Conservation (phyloP, 345 rosid genomes). For the Angophora floribunda region DNA sequence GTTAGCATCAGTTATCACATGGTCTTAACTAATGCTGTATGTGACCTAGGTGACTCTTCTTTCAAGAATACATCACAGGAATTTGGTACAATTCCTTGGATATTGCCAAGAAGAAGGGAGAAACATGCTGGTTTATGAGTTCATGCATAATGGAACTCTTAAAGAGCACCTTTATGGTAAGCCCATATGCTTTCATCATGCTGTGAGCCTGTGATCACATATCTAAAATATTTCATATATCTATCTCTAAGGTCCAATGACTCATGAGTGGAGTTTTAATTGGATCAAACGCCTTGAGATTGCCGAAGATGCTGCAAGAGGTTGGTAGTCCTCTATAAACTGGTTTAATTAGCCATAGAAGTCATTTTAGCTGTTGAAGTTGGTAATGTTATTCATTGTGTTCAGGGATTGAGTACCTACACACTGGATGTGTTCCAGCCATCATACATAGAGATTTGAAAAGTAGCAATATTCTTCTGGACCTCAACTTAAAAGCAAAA, state of each 20-base stretch:
- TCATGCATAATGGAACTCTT: constrained; percentile 96
- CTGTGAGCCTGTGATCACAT: not conserved
- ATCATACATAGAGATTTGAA: constrained; percentile 94
- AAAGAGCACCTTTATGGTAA: constrained; percentile 96
- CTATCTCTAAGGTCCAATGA: constrained; percentile 41
- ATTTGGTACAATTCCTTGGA: constrained; percentile 94
- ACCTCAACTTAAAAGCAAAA: constrained; percentile 80
- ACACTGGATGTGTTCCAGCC: constrained; percentile 93
- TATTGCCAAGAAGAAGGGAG: constrained; percentile 92
- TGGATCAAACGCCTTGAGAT: constrained; percentile 97
- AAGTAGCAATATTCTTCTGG: constrained; percentile 92
- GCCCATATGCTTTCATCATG: not conserved
- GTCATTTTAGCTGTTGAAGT: not conserved
- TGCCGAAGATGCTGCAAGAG: constrained; percentile 97
- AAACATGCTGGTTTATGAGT: constrained; percentile 88
- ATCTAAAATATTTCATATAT: not conserved
- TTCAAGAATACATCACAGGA: constrained; percentile 98
- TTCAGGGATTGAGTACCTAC: constrained; percentile 95
- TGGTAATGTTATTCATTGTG: not conserved
- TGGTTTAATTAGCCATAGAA: not conserved
- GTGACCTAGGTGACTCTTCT: constrained; percentile 75
- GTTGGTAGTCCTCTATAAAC: constrained; percentile 13
- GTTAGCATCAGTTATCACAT: not conserved
- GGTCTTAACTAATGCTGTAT: not conserved
- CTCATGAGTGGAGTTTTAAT: constrained; percentile 44